Evolutionary conservation across 208 protist genomes (phyloP).

Genomic region (Herpetomonas tarakana): DNA sequence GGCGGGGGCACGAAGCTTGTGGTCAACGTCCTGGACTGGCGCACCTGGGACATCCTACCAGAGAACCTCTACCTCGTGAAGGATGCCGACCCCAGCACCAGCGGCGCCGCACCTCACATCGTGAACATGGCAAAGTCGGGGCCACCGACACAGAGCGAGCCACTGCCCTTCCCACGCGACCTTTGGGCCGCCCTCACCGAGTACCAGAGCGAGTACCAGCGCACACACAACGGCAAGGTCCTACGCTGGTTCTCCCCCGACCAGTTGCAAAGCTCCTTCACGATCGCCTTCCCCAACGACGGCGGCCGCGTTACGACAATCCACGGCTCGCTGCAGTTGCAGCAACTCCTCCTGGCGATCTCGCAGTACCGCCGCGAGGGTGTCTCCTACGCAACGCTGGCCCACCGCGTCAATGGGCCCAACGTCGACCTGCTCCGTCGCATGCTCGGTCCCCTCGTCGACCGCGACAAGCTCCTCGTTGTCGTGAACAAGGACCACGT

Average conservation of each 20-base stretch:
- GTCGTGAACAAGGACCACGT: constrained; percentile 1
- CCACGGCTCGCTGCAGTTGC: constrained; percentile 29
- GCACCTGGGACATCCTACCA: constrained; percentile 24
- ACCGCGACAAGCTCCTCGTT: constrained; percentile 22
- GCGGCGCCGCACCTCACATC: constrained; percentile 5
- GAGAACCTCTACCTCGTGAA: constrained; percentile 3
- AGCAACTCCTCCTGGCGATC: constrained; percentile 37
- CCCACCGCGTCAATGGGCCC: constrained; percentile 18
- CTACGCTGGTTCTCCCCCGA: constrained; percentile 28
- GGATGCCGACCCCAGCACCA: not conserved
- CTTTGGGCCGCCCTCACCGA: constrained; percentile 11
- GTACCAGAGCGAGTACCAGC: constrained; percentile 16
- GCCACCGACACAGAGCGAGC: not conserved
- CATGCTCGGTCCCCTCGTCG: constrained; percentile 5
- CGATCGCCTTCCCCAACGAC: constrained; percentile 25
- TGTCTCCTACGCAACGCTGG: constrained; percentile 20
- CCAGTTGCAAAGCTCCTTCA: constrained; percentile 20
- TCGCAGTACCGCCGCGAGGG: constrained; percentile 20
- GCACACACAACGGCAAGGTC: constrained; percentile 4
- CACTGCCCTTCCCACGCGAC: constrained; percentile 32
- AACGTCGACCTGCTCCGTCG: not conserved
- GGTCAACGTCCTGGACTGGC: constrained; percentile 27
- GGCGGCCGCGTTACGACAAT: constrained; percentile 19
- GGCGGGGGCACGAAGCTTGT: constrained; percentile 15
- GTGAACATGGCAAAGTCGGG: too few species aligned